Percentiles rank a stretch among this genome's conserved stretches.
These are phyloP conservation scores for Starmerella powellii DNA, from an alignment of 805 yeast species.

Conservation along the genomic window DNA sequence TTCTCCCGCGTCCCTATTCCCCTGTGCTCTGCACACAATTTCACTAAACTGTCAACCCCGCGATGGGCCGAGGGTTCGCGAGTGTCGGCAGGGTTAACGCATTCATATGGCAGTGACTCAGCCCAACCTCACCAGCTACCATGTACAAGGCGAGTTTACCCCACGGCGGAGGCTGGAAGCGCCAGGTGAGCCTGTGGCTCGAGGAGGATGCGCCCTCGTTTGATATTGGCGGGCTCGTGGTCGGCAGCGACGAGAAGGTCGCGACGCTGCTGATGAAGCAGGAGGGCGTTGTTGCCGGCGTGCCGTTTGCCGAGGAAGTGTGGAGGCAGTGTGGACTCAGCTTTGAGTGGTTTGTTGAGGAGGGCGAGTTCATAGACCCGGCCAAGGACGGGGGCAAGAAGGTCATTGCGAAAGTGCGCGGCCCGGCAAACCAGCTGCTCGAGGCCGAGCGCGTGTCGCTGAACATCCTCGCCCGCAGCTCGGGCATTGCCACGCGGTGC, in stretches of 20 bases:
- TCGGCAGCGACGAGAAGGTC: slow-evolving; percentile 58
- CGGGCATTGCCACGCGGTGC: slow-evolving; percentile 80
- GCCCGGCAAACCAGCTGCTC: slow-evolving; percentile 67
- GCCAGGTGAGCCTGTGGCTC: slow-evolving; percentile 60
- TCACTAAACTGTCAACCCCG: too few species aligned
- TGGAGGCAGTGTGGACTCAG: slow-evolving; percentile 58
- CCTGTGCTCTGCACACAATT: too few species aligned
- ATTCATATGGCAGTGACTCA: not conserved
- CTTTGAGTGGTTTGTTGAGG: slow-evolving; percentile 62
- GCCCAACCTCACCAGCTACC: too few species aligned
- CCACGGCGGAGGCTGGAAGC: slow-evolving; percentile 67
- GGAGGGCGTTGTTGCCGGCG: slow-evolving; percentile 67
- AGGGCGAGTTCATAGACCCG: slow-evolving; percentile 51
- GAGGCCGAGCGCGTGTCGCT: slow-evolving; percentile 79
- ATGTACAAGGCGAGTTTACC: slow-evolving; percentile 39
- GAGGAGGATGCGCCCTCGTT: slow-evolving; percentile 87
- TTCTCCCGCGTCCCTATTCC: too few species aligned
- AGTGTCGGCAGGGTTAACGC: too few species aligned
- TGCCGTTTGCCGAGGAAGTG: slow-evolving; percentile 81
- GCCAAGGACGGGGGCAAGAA: slow-evolving; percentile 38
- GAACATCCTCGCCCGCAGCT: slow-evolving; percentile 66
- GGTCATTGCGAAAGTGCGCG: slow-evolving; percentile 64
- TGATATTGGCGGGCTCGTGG: slow-evolving; percentile 90
- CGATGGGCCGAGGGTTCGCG: too few species aligned
- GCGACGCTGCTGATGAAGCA: slow-evolving; percentile 77